Conservation (phyloP, 768 basidiomycete genomes). For the Botryobasidium botryosum region DNA sequence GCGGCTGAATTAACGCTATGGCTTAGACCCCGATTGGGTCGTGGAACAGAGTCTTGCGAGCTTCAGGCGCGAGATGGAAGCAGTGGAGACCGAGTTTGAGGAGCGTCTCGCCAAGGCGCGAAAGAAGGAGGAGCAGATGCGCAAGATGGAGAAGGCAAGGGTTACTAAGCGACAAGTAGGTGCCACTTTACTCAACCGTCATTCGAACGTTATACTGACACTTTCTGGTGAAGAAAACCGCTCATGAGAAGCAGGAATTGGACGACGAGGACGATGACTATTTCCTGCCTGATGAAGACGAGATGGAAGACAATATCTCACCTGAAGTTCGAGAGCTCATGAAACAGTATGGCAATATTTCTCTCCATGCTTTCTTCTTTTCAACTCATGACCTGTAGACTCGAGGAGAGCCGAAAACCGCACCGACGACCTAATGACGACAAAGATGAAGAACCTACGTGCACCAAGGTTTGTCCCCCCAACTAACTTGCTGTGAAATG, state of each 20-base stretch:
- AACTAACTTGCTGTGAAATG: not conserved
- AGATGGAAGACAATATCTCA: conserved; percentile 37
- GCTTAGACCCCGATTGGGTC: conserved; percentile 59
- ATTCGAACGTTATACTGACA: not conserved
- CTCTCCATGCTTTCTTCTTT: conserved; percentile 11
- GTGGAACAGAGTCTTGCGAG: conserved; percentile 50
- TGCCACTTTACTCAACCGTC: not conserved
- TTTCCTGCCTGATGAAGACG: conserved; percentile 46
- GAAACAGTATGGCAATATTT: conserved; percentile 39
- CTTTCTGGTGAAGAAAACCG: conserved; percentile 7
- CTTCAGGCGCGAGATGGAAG: conserved; percentile 46
- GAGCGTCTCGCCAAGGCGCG: conserved; percentile 40
- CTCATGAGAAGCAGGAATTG: conserved; percentile 16
- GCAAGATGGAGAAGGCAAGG: conserved; percentile 31
- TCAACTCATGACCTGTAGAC: not conserved
- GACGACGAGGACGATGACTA: conserved; percentile 36
- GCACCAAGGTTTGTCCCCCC: conserved; percentile 28
- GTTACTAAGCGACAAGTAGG: conserved; percentile 40
- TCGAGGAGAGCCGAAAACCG: too few relatives aligned
- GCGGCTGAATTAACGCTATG: too few relatives aligned
- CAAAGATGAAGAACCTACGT: conserved; percentile 32
- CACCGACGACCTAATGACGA: not conserved
- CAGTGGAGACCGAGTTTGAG: conserved; percentile 46
- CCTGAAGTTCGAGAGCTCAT: conserved; percentile 66
- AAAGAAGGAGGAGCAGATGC: conserved; percentile 41